phyloP scores from a whole-genome alignment of 2,329 filamentous ascomycete genomes.

The Pseudogymnoascus sp. region DNA sequence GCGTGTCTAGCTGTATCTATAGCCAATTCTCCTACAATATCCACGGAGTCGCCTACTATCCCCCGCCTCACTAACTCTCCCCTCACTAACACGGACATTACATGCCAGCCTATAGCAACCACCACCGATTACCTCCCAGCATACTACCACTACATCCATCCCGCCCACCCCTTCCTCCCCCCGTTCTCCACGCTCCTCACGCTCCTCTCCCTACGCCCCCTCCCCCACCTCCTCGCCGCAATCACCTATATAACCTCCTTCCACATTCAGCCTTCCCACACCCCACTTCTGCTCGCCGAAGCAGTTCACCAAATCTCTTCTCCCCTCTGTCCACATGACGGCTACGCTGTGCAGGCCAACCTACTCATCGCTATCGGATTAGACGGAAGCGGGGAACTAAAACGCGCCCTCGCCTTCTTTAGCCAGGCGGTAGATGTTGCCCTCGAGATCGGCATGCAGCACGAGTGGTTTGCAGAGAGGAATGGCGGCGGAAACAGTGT shows the following conservation, averaged over 20 bases:
- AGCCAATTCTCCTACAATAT: not conserved
- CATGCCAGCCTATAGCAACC: not conserved
- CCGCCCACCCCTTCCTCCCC: not conserved
- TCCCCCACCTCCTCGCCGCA: slow-evolving; percentile 39
- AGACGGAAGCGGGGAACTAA: slow-evolving; percentile 66
- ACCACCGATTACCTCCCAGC: not conserved
- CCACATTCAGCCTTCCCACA: slow-evolving; percentile 40
- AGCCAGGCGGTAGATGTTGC: slow-evolving; percentile 61
- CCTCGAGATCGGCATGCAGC: slow-evolving; percentile 68
- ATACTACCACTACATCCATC: not conserved
- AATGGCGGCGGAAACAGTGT: slow-evolving; percentile 57
- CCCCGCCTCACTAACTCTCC: not conserved
- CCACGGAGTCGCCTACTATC: not conserved
- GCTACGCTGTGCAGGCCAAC: slow-evolving; percentile 66
- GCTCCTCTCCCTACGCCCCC: not conserved
- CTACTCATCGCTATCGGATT: slow-evolving; percentile 68
- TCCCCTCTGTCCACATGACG: slow-evolving; percentile 40
- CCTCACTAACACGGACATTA: not conserved
- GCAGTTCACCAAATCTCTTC: slow-evolving; percentile 43
- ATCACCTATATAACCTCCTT: slow-evolving; percentile 50
- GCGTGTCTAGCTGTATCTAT: not conserved
- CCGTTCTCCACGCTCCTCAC: slow-evolving; percentile 25
- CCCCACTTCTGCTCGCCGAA: slow-evolving; percentile 48
- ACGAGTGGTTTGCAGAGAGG: slow-evolving; percentile 53
- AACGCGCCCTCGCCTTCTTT: slow-evolving; percentile 59